Evolutionary conservation across 1,139 yeast species (phyloP).

Genomic region (Kurtzmaniella quercitrusa): DNA sequence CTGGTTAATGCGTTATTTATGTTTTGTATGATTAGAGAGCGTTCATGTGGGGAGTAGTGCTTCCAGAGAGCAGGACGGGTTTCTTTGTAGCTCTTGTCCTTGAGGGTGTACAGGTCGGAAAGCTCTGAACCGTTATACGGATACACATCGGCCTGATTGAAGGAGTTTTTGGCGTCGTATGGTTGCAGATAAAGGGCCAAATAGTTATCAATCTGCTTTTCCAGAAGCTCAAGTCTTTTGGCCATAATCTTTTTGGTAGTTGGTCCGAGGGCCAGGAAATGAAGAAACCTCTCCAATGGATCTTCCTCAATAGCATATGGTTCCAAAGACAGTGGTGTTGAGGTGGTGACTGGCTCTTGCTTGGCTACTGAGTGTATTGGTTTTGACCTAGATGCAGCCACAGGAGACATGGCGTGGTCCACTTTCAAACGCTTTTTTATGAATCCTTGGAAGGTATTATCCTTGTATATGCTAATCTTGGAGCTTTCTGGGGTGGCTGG

Average conservation of each 20-base stretch:
- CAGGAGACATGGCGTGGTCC: slow-evolving; percentile 10
- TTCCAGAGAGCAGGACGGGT: slow-evolving; percentile 39
- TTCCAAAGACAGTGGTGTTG: not conserved
- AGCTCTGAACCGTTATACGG: slow-evolving; percentile 16
- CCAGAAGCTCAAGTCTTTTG: slow-evolving; percentile 11
- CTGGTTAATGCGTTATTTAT: slow-evolving; percentile 39
- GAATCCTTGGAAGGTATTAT: slow-evolving; percentile 25
- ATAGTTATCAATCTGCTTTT: slow-evolving; percentile 7
- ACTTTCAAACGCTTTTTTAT: slow-evolving; percentile 30
- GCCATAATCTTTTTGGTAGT: slow-evolving; percentile 16
- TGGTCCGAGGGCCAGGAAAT: slow-evolving; percentile 40
- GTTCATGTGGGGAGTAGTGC: slow-evolving; percentile 29
- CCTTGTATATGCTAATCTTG: slow-evolving; percentile 29
- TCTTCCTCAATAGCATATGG: slow-evolving; percentile 7
- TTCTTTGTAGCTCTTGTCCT: slow-evolving; percentile 42
- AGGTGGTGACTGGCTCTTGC: not conserved
- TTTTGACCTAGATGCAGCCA: not conserved
- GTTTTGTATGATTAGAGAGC: slow-evolving; percentile 28
- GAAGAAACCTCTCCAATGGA: slow-evolving; percentile 24
- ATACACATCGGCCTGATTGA: slow-evolving; percentile 30
- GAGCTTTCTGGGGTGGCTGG: slow-evolving; percentile 31
- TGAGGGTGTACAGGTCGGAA: slow-evolving; percentile 21
- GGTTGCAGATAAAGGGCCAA: slow-evolving; percentile 22
- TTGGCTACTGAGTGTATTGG: not conserved
- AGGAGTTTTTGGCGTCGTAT: slow-evolving; percentile 29